Base-by-base conservation (phyloP, 306 rosid genomes). In the Pyrus communis region DNA sequence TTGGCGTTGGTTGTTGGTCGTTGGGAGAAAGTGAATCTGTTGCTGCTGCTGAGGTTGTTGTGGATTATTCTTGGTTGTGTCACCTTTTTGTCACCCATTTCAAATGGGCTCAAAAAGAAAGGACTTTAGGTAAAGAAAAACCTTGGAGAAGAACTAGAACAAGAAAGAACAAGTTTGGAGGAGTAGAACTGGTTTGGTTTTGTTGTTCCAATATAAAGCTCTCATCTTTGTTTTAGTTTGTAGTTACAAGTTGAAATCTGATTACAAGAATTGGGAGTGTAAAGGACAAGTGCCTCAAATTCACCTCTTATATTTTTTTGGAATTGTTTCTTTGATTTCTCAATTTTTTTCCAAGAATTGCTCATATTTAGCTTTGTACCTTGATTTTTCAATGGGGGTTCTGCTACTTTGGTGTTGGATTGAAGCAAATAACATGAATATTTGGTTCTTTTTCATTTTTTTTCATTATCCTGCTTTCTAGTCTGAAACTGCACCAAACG, bases 11-110 rank as follows among this genome's bases (percentile, higher is more conserved):
- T 45, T 9, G 77, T 43, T 40, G 77, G 31, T 80, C 85, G 28
- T 84, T 82, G 1, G 97, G 88, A 8, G 60, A 67, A 14, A 62
- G 54, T 54, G 94, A 86, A 87, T 84, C 42, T 84, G 91, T 52
- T 54, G 86, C 12, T 77, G 85, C 13, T 81, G 82, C 1, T 79
- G 83, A 9, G 25, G 85, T 14, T 43, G 65, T 10, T 65, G 81
- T 33, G 71, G 86, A 12, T 78, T 87, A 59, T 88, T 88, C 86
- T 88, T 93, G 78, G 82, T 27, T 52, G 88, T 79, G 38, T 92
- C 97, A 66, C 90, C 91, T 54, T 90, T 80, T 85, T 90, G 75
- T 94, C 97, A 61, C 82, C 89, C 96, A 87, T 90, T 60, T 76
- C 67, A 75, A 77, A 80, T 74, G 91, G 93, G 86, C 80, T 88